These are phyloP conservation scores for Salix koriyanagi DNA, from an alignment of 345 rosid genomes.

Conservation along the genomic window DNA sequence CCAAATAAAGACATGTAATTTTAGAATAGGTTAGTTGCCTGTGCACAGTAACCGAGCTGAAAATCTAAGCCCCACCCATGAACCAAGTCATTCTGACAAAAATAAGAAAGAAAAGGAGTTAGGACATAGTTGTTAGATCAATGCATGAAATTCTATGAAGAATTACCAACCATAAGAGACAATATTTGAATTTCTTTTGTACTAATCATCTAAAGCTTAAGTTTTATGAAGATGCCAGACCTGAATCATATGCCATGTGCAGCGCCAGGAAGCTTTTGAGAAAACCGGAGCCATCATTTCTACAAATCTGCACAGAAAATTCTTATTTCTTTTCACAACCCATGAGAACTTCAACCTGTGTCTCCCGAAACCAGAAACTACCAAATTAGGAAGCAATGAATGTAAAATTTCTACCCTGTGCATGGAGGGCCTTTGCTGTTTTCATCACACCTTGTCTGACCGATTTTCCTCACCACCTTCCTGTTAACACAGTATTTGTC, in stretches of 20 bases:
- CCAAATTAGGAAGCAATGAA: background rate
- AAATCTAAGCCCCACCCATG: constrained; percentile 78
- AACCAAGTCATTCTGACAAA: constrained; percentile 62
- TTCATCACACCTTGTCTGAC: constrained; percentile 33
- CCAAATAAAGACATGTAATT: background rate
- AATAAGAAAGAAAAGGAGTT: background rate
- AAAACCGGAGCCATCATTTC: constrained; percentile 94
- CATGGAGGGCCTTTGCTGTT: constrained; percentile 54
- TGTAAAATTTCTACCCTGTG: constrained; percentile 20
- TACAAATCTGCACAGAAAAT: constrained; percentile 48
- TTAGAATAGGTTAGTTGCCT: constrained; percentile 35
- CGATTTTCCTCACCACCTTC: constrained; percentile 36
- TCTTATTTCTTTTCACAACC: background rate
- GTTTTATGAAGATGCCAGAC: constrained; percentile 21
- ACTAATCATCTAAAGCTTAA: background rate
- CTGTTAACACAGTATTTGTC: constrained; percentile 17
- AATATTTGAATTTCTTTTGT: background rate
- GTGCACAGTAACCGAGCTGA: constrained; percentile 77
- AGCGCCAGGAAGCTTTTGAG: constrained; percentile 76
- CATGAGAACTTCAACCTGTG: too few species aligned
- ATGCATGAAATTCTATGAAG: background rate
- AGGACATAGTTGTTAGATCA: background rate
- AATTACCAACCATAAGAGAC: background rate
- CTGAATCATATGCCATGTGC: constrained; percentile 86
- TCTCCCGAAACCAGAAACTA: too few species aligned